These are phyloP conservation scores for Acrodontium crateriforme DNA, from an alignment of 2,329 filamentous ascomycete genomes.

Conservation along the genomic window DNA sequence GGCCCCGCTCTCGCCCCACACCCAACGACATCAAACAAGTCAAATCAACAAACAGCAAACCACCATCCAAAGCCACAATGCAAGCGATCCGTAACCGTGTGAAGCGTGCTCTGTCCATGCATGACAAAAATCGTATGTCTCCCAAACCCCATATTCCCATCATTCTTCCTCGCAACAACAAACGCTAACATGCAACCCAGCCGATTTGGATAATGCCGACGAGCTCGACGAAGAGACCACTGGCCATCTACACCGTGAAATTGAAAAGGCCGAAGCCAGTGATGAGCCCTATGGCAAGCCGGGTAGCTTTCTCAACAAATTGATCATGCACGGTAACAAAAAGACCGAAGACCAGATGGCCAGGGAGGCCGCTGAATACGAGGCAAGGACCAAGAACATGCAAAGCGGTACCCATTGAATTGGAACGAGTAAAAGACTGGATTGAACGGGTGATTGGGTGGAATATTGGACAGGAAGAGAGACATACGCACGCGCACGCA, in stretches of 20 bases:
- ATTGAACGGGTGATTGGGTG: no score
- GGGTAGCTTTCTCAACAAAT: constrained; percentile 23
- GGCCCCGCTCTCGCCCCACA: no score
- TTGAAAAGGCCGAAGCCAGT: constrained; percentile 20
- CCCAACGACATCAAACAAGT: no score
- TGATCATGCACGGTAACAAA: constrained; percentile 26
- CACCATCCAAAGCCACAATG: no score
- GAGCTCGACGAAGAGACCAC: constrained; percentile 25
- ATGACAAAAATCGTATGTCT: constrained; percentile 26
- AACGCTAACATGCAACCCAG: constrained; percentile 14
- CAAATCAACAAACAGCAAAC: no score
- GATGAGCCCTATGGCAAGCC: constrained; percentile 20
- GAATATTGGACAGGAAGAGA: no score
- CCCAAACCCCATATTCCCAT: no score
- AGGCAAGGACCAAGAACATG: no score
- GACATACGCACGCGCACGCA: no score
- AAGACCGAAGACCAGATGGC: constrained; percentile 25
- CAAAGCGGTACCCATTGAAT: no score
- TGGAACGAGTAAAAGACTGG: no score
- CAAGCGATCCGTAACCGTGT: constrained; percentile 23
- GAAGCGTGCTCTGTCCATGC: constrained; percentile 23
- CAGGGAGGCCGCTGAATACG: constrained; percentile 9
- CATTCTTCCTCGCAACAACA: constrained; percentile 1
- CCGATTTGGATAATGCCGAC: constrained; percentile 16
- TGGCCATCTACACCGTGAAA: constrained; percentile 22